Evolutionary conservation across 495 filamentous ascomycete species (phyloP), one percentile per base, ranked within the genome.

Genomic region (Aspergillus baeticus): DNA sequence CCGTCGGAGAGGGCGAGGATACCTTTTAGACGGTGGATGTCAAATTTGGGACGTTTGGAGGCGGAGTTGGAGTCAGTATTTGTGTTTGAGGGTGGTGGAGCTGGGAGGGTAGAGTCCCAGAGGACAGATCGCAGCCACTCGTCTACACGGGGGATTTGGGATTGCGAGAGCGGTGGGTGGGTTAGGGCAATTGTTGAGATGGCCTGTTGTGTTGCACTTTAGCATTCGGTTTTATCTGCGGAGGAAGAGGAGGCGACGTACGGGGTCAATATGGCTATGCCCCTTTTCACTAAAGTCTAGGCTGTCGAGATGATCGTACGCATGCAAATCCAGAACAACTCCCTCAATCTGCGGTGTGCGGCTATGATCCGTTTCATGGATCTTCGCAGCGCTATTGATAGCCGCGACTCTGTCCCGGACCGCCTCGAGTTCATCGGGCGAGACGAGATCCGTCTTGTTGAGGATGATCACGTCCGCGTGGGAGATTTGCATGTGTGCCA

Each of bases 391-490:
- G 20, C 87, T 90, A 66, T 98, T 98, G 68, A 98, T 98, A 14
- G 88, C 83, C 33, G 74, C 68, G 38, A 98, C 82, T 34, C 93
- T 80, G 26, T 83, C 78, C 57, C 73, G 74, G 6, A 96, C 85
- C 2, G 56, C 67, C 10, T 81, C 72, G 11, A 98, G 74, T 58
- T 96, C 85, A 10, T 81, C 70, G 0, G 75, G 63, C 13, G 81
- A 81, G n/a, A 98, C 91, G 0, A 96, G 74, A 66, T 98, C 94
- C n/a, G 83, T 78, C 69, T 98, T 98, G 71, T 98, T 98, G 41
- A 98, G 81, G 37, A 98, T 82, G 17, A 98, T 81, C 14, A 96
- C 90, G 73, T 98, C 94, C n/a, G 94, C 95, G 66, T 97, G 92
- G 2, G 90, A 95, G 37, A 98, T 96, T 63, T 98, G 94, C 57